Base-by-base conservation (phyloP, 441 rosid genomes). In the Gossypium schwendimanii region DNA sequence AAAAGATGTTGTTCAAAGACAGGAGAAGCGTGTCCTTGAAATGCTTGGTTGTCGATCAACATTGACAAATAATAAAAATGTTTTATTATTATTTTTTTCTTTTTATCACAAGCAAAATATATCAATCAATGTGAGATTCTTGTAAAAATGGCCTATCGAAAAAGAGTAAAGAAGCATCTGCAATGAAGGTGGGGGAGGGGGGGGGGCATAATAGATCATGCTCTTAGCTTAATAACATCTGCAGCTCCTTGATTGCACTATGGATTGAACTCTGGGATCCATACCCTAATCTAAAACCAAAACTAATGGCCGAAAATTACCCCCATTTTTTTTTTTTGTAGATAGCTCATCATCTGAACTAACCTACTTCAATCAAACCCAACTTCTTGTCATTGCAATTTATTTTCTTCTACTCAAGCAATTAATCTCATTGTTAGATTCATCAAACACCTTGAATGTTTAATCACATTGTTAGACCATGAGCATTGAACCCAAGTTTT, bases 191-290 rank as follows among this genome's bases (percentile, higher is more conserved):
- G 23, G 36, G n/a, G n/a, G n/a, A n/a, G 52, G n/a, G 70, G 24
- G 45, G 50, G 8, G 6, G 58, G 0, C 18, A 2, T 5, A 17
- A 28, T 61, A 3, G 41, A 11, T 20, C 20, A 44, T 31, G 47
- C 24, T 39, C 64, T 20, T 20, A 18, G 66, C 28, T 73, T n/a
- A 61, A 3, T n/a, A 15, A 68, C 70, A 55, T 33, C 63, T 58
- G 52, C 47, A 44, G 57, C 12, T 44, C 41, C 54, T 66, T 70
- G 84, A 78, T 78, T 75, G 69, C 71, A 20, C 44, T 26, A 65
- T 68, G 75, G 73, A 79, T 72, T 76, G 60, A 59, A 63, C 49
- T 28, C 0, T 63, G 72, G 82, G 74, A 52, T 28, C 76, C 78
- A 75, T 74, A 50, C 49, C 63, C 21, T 50, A 20, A 75, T 75